These are phyloP conservation scores for Trichothecium sympodiale DNA, from an alignment of 2,329 filamentous ascomycete genomes.

Conservation along the genomic window DNA sequence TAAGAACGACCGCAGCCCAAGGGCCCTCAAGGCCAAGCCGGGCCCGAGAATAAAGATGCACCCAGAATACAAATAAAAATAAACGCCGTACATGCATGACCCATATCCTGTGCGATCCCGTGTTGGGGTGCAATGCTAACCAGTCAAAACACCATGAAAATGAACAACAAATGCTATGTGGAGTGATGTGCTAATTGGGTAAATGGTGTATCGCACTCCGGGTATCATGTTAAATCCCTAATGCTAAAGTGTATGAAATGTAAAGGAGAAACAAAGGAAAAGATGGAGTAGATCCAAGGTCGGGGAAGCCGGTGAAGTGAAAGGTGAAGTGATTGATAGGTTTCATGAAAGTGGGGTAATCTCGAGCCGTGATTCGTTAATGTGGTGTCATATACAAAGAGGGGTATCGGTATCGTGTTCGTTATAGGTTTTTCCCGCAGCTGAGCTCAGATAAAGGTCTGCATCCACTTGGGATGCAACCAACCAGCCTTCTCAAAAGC, in stretches of 20 bases:
- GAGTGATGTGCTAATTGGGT: conserved; percentile 22
- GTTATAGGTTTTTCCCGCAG: conserved; percentile 3
- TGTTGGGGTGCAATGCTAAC: conserved; percentile 6
- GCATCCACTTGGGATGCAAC: conserved; percentile 48
- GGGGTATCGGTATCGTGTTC: conserved; percentile 1
- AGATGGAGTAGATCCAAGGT: conserved; percentile 3
- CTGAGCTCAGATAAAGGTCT: conserved; percentile 16
- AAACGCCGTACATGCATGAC: conserved; percentile 20
- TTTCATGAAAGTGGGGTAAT: conserved; percentile 8
- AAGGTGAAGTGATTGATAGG: too few species aligned
- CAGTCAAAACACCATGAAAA: conserved; percentile 5
- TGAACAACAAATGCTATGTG: conserved; percentile 21
- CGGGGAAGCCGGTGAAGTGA: not conserved
- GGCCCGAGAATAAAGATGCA: not conserved
- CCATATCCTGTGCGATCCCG: conserved; percentile 7
- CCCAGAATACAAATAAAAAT: not conserved
- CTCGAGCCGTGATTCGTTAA: conserved; percentile 7
- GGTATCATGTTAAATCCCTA: conserved; percentile 25
- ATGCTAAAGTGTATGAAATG: conserved; percentile 22
- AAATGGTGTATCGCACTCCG: conserved; percentile 22
- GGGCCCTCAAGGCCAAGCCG: too few species aligned
- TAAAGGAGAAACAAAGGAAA: conserved; percentile 2
- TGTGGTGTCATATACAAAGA: conserved; percentile 9
- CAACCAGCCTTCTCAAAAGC: conserved; percentile 82
- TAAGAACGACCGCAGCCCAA: too few species aligned